Evolutionary conservation across 2,329 filamentous ascomycete species (phyloP), one percentile per base, ranked within the genome.

Genomic region (Hypoxylon sp.): DNA sequence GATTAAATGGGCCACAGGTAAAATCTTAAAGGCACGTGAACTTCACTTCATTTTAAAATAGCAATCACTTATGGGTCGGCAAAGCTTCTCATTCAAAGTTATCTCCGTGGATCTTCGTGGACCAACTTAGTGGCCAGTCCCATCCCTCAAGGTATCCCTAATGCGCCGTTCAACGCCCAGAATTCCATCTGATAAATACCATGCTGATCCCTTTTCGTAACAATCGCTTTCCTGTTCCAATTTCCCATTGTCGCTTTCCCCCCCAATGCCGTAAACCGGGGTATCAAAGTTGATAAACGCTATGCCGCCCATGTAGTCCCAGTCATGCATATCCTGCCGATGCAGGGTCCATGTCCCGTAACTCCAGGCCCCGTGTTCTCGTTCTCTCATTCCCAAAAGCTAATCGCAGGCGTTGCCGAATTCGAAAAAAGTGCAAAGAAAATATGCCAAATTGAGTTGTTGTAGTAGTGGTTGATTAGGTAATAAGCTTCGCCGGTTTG

Each of bases 51-150:
- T 43, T 43, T 43, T 17, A 43, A 43, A 43, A 7, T 17, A 43
- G 6, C 14, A 43, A 21, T 43, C 38, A 21, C 17, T 11, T 11
- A n/a, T 43, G 38, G 38, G 17, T 41, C 5, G 9, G 10, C 19
- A 11, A 43, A 43, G 38, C 38, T 21, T 19, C 38, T 19, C 38
- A 43, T 43, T 43, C 38, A 43, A 41, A 41, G 38, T 17, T 43
- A 41, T n/a, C 17, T 41, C n/a, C n/a, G 28, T 17, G n/a, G 38
- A n/a, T n/a, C n/a, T n/a, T n/a, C n/a, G n/a, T n/a, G n/a, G n/a
- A 10, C 38, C 38, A 19, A 10, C 38, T 19, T 43, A 43, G 2
- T 43, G 38, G 17, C 11, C 38, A 43, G 7, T 19, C 9, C 38
- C 38, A 11, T 43, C 38, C 38, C 17, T 14, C 9, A 9, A 5